Evolutionary conservation across 345 rosid genomes (phyloP), one percentile per base, ranked within the genome.

Genomic region (Syzygium oleosum): DNA sequence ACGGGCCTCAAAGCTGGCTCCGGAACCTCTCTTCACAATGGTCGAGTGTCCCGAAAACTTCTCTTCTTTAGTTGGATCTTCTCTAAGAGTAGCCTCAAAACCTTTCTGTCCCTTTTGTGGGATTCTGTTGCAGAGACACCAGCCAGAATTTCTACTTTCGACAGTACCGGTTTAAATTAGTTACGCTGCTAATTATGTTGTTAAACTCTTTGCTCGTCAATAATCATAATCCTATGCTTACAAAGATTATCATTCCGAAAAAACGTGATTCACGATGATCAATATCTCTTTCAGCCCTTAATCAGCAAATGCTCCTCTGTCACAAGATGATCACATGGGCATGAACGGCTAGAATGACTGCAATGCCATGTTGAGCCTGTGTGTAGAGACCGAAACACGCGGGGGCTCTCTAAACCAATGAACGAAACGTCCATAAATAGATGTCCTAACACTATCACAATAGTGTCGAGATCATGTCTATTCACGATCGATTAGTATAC

Each of bases 101-200:
- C 96, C 99, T 1, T 84, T 93, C 79, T 96, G 99, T 79, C 95
- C 95, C 89, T 91, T 93, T 78, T 96, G 99, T 88, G 98, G 98
- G 88, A 88, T 97, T 87, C 92, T 93, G 58, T 91, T 96, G 84
- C 95, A 94, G 91, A 94, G 97, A 93, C 89, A 88, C 68, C 95
- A 91, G 85, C 96, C 98, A 38, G 95, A 95, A 41, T 94, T 95
- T 89, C 90, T 94, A 51, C 95, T 95, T 43, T 88, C 89, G 15
- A 14, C 85, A 1, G 78, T 52, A 7, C 89, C 87, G 5, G 89
- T 85, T 55, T 88, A 85, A 77, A 58, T 14, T 9, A 11, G 77
- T 58, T 52, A 84, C 59, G 53, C 17, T n/a, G 55, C 80, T 52
- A n/a, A 53, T 38, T 77, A 12, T 6, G 55, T 43, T 87, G 85